phyloP scores from a whole-genome alignment of 2,329 filamentous ascomycete species.

The Colletotrichum paranaense region DNA sequence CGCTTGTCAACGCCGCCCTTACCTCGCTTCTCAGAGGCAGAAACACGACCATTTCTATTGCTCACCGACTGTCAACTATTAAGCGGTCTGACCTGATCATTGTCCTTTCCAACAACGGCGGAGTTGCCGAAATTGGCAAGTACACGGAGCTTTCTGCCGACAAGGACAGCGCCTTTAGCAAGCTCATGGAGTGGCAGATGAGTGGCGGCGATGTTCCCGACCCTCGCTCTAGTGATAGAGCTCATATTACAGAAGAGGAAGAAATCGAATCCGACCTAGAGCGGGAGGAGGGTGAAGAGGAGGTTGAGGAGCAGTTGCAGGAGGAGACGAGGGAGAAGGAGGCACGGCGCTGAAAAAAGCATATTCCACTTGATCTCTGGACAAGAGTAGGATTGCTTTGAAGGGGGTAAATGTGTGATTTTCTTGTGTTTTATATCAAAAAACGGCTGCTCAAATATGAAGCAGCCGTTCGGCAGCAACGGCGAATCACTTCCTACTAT shows the following conservation, averaged over 20 bases:
- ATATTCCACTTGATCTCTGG: neutral
- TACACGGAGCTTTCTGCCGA: conserved; percentile 81
- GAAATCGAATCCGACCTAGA: conserved; percentile 63
- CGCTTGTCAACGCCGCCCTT: conserved; percentile 92
- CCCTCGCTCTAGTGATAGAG: conserved; percentile 42
- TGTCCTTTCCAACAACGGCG: conserved; percentile 86
- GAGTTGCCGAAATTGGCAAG: conserved; percentile 89
- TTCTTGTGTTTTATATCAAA: conserved; percentile 21
- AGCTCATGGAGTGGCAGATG: conserved; percentile 99
- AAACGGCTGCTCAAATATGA: neutral
- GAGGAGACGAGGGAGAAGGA: conserved; percentile 31
- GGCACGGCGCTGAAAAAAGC: neutral
- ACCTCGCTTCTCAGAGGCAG: conserved; percentile 82
- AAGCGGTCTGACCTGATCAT: conserved; percentile 96
- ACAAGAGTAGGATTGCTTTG: neutral
- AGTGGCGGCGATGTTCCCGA: conserved; percentile 77
- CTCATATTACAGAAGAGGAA: conserved; percentile 62
- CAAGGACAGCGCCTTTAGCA: conserved; percentile 86
- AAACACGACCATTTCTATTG: conserved; percentile 98
- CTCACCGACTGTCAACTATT: conserved; percentile 94
- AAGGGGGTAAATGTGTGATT: neutral
- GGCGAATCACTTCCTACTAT: neutral
- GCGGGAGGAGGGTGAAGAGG: conserved; percentile 44
- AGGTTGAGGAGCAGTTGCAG: conserved; percentile 22
- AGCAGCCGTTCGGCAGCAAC: neutral